Evolutionary conservation across 1,139 yeast genomes (phyloP).

Genomic region (Hansenula sp.): DNA sequence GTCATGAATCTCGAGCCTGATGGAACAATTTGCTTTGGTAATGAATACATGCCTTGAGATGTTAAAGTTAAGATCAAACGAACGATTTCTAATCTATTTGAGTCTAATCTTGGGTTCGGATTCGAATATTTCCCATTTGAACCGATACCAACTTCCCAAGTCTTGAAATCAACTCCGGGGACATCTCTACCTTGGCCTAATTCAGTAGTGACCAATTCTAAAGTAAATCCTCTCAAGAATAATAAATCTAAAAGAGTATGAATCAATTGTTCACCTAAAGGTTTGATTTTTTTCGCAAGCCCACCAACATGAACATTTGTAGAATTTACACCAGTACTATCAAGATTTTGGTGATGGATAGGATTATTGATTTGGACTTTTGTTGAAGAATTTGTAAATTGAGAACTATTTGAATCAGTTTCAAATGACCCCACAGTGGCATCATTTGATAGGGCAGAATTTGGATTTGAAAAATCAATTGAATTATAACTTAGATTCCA

Average conservation of each 20-base stretch:
- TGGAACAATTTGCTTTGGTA: constrained; percentile 40
- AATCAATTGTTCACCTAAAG: constrained; percentile 50
- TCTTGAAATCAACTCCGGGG: constrained; percentile 28
- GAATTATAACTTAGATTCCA: constrained; percentile 36
- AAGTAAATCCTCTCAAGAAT: constrained; percentile 60
- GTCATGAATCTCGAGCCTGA: constrained; percentile 60
- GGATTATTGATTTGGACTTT: background rate
- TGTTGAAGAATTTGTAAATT: background rate
- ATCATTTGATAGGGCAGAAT: constrained; percentile 2
- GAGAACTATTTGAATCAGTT: constrained; percentile 29
- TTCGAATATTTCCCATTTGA: constrained; percentile 34
- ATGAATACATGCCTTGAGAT: constrained; percentile 57
- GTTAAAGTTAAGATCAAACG: constrained; percentile 59
- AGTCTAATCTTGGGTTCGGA: constrained; percentile 51
- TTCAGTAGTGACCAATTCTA: constrained; percentile 22
- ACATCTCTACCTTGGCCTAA: constrained; percentile 4
- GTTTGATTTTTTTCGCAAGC: constrained; percentile 13
- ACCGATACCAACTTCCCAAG: constrained; percentile 85
- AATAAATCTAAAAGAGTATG: constrained; percentile 46
- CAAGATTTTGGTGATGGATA: constrained; percentile 19
- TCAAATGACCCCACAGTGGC: constrained; percentile 34
- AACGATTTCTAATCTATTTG: constrained; percentile 65
- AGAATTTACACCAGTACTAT: constrained; percentile 18
- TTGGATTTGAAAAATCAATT: constrained; percentile 8
- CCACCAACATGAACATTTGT: constrained; percentile 22